Evolutionary conservation across 495 filamentous ascomycete genomes (phyloP).

Genomic region (Penicillium steckii): DNA sequence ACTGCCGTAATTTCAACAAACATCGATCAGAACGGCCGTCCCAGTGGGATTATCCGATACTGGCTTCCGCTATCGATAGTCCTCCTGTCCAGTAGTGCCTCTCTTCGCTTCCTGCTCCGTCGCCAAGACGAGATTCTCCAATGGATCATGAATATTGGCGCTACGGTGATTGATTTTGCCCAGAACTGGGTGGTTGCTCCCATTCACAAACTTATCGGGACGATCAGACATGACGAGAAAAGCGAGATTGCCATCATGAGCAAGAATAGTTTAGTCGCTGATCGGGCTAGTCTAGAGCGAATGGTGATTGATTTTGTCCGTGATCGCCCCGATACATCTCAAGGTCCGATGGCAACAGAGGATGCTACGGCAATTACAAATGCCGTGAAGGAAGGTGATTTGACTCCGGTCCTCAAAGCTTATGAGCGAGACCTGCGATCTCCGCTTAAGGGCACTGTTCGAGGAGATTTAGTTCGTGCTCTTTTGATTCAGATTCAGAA

Average conservation of each 20-base stretch:
- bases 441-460: conserved; percentile 75
- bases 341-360: conserved; percentile 43
- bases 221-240: conserved; percentile 85
- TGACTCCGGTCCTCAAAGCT: conserved; percentile 84
- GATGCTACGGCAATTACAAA: conserved; percentile 68
- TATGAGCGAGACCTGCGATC: conserved; percentile 83
- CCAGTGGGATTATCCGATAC: conserved; percentile 74
- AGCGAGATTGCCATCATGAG: conserved; percentile 97
- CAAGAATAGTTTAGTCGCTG: conserved; percentile 80
- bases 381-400: conserved; percentile 84
- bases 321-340: conserved; percentile 62
- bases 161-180: conserved; percentile 85
- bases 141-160: conserved; percentile 74
- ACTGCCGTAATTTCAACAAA: conserved; percentile 42
- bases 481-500: conserved; percentile 96
- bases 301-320: conserved; percentile 96
- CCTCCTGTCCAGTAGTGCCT: conserved; percentile 74
- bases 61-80: conserved; percentile 70
- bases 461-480: conserved; percentile 84
- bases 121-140: conserved; percentile 67
- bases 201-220: conserved; percentile 75
- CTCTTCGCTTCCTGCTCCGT: conserved; percentile 71
- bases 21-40: conserved; percentile 65
- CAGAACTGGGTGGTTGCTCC: conserved; percentile 93
- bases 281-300: conserved; percentile 86